Base-by-base conservation (phyloP, 2,329 filamentous ascomycete species). In the Tolypocladium cylindrosporum region DNA sequence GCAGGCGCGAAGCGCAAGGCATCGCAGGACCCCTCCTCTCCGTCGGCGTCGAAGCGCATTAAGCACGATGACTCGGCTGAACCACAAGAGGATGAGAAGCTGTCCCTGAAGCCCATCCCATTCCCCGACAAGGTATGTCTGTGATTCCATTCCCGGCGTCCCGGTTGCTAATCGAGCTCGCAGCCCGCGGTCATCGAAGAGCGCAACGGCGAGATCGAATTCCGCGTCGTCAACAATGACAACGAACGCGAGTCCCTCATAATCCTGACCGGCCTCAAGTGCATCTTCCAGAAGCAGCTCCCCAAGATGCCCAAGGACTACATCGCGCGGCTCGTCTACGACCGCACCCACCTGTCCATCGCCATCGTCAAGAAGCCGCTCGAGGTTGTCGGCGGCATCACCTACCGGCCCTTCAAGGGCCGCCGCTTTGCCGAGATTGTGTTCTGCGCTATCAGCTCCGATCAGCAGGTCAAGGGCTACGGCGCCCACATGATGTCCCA, bases 281-380 rank as follows among this genome's bases (percentile, higher is more conserved):
- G 92, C 69, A 95, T 99, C 63, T 97, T 99, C 68, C 94, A 99
- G 71, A 97, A 97, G 67, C 94, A 99, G 70, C 80, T 99, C 7
- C 94, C 94, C 0, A 97, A 97, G 74, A 99, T 99, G 94, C 94
- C 94, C 16, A 97, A 97, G 73, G 94, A 97, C 69, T 99, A 99
- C 72, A 97, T 99, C 66, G 94, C 94, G 4, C 89, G 94, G 43
- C 84, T 99, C 9, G 94, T 99, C 59, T 99, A 99, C 75, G 94
- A 99, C 73, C 87, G 94, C 56, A 96, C 93, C 7, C 94, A 99
- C 76, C 73, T 97, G 61, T 96, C 91, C 43, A 96, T 99, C 66
- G 94, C 94, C 27, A 97, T 99, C 68, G 90, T 97, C 66, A 97
- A 97, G 78, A 92, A 95, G 67, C 93, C 94, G 0, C 79, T 97